Evolutionary conservation across 2,329 filamentous ascomycete genomes (phyloP).

Genomic region (Blastomyces percursus): DNA sequence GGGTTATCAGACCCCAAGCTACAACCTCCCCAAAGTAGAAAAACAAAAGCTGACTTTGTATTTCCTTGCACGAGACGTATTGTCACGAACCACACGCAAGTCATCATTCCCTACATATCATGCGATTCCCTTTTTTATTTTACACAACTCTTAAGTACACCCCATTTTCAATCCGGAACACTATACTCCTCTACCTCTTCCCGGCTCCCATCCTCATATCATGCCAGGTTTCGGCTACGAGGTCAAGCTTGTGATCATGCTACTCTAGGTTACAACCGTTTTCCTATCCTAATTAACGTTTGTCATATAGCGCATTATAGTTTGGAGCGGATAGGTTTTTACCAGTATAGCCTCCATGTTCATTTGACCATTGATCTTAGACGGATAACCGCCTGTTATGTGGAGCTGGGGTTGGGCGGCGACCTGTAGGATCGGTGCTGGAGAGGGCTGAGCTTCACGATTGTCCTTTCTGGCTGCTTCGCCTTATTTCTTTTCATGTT

Average conservation of each 20-base stretch:
- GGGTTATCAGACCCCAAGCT: neutral
- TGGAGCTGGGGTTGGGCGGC: neutral
- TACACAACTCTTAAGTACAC: neutral
- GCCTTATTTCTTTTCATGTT: neutral
- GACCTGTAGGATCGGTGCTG: neutral
- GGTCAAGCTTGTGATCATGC: neutral
- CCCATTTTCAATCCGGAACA: neutral
- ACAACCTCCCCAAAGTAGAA: neutral
- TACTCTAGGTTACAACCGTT: neutral
- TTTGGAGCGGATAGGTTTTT: neutral
- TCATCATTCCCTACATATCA: neutral
- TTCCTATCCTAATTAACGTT: neutral
- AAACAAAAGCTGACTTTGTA: neutral
- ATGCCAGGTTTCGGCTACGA: neutral
- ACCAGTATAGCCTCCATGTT: neutral
- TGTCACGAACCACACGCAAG: neutral
- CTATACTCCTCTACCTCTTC: neutral
- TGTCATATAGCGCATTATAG: neutral
- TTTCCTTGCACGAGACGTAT: neutral
- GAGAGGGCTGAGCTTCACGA: neutral
- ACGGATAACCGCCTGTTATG: neutral
- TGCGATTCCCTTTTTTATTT: neutral
- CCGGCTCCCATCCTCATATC: neutral
- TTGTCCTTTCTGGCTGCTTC: neutral
- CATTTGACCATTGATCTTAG: neutral